Base-by-base conservation (phyloP, 2,329 filamentous ascomycete genomes). In the Lachnellula cervina region DNA sequence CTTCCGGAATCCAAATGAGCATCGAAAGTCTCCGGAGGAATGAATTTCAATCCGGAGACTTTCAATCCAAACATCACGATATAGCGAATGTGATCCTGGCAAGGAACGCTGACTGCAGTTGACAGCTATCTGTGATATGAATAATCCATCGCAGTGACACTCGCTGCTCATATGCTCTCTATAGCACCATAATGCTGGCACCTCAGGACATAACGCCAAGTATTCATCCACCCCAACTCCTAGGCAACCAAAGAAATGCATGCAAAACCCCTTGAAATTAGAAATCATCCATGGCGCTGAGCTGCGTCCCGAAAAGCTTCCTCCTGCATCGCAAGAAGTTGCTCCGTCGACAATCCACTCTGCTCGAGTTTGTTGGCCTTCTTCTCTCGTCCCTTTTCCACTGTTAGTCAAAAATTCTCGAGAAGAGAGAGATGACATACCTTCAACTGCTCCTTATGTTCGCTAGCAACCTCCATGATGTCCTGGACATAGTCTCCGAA, bases 301-400 rank as follows among this genome's bases (percentile, higher is more conserved):
- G 66, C 65, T 13, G 91, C 92, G 56, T 84, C 86, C 44, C 88
- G 86, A 73, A 99, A 97, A 64, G 97, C 83, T 71, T 96, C 91
- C 71, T 94, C 87, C 71, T 99, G 94, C 68, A 96, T 83, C 49
- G 87, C 82, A 55, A 94, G 83, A 49, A 99, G 80, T 72, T 99
- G 89, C 65, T 97, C 94, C 70, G 96, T 86, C 0, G 89, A 89
- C 76, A 97, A 81, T 52, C 93, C 93, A 70, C 91, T 96, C 70
- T 94, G 88, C 67, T 96, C 93, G 68, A 97, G 91, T 76, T 97
- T 97, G 73, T 92, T 96, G 62, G 92, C 88, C 74, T 97, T 96
- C 80, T 96, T 96, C 75, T 99, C 94, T 48, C 93, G 88, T 32
- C 88, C 90, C 90, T 96, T 40, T 19, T 32, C 19, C 19, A 51